These are phyloP conservation scores for Psilocybe cyanescens DNA, from an alignment of 768 basidiomycete genomes.

Conservation along the genomic window DNA sequence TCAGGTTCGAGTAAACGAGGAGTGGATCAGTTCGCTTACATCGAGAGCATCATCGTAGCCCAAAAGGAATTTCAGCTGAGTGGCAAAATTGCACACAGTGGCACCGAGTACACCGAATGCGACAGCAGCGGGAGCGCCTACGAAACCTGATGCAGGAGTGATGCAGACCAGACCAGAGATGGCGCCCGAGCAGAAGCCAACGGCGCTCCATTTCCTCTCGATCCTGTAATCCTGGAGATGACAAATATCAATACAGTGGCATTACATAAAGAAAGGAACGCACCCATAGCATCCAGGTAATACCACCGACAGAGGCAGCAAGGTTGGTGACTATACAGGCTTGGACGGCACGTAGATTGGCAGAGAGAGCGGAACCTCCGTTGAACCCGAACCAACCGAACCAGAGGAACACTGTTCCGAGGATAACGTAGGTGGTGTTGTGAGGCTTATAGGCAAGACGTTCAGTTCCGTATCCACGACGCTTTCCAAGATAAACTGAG, in stretches of 20 bases:
- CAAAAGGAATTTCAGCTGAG: conserved; percentile 86
- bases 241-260: neutral
- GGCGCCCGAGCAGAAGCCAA: conserved; percentile 96
- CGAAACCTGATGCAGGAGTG: conserved; percentile 83
- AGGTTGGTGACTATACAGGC: conserved; percentile 95
- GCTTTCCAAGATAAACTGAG: conserved; percentile 88
- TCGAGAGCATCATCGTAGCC: conserved; percentile 83
- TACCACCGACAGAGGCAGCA: conserved; percentile 84
- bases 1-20: neutral
- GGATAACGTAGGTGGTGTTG: conserved; percentile 89
- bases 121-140: conserved; percentile 82
- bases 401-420: conserved; percentile 96
- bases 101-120: conserved; percentile 86
- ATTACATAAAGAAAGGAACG: conserved; percentile 13
- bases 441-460: conserved; percentile 92
- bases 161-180: conserved; percentile 91
- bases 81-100: conserved; percentile 92
- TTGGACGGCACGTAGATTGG: conserved; percentile 85
- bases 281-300: conserved; percentile 93
- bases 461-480: conserved; percentile 90
- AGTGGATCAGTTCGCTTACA: conserved; percentile 40
- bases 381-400: conserved; percentile 97
- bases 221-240: conserved; percentile 79
- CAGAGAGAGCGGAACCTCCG: conserved; percentile 88
- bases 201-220: conserved; percentile 91